A percentile compares a stretch with the other conserved stretches of the same genome.
Conservation (phyloP, 2,329 filamentous ascomycete genomes). For the Simplicillium aogashimaense region DNA sequence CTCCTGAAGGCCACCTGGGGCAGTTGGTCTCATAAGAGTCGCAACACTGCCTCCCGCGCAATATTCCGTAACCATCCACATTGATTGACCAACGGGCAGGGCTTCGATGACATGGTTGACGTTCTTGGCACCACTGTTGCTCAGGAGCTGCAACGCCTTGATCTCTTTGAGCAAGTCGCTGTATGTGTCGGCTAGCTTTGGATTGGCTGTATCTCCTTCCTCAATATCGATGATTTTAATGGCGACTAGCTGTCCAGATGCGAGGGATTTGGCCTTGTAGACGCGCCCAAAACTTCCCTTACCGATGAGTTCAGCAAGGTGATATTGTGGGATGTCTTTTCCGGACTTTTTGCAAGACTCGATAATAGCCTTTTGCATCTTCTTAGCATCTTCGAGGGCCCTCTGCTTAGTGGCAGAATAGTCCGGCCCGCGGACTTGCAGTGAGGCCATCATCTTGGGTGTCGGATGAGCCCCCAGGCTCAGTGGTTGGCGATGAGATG, state of each 20-base stretch:
- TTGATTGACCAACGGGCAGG: slow-evolving; percentile 64
- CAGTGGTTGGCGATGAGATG: too few species aligned
- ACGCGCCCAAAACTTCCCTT: slow-evolving; percentile 68
- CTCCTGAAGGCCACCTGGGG: slow-evolving; percentile 55
- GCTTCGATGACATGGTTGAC: slow-evolving; percentile 77
- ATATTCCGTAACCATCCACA: slow-evolving; percentile 86
- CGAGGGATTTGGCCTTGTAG: slow-evolving; percentile 49
- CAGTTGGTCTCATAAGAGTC: slow-evolving; percentile 59
- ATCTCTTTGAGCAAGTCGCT: slow-evolving; percentile 62
- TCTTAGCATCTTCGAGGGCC: slow-evolving; percentile 58
- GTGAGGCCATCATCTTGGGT: slow-evolving; percentile 24
- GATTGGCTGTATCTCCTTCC: slow-evolving; percentile 59
- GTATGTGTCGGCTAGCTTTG: slow-evolving; percentile 56
- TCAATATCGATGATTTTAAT: slow-evolving; percentile 82
- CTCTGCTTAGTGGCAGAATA: slow-evolving; percentile 42
- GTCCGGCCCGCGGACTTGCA: slow-evolving; percentile 31
- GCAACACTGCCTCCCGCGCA: slow-evolving; percentile 77
- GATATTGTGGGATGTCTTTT: slow-evolving; percentile 53
- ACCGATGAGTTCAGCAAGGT: slow-evolving; percentile 63
- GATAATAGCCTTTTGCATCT: slow-evolving; percentile 56
- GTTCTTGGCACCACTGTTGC: slow-evolving; percentile 65
- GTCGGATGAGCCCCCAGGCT: neutral
- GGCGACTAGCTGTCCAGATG: slow-evolving; percentile 49
- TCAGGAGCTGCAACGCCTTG: slow-evolving; percentile 59
- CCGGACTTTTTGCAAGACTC: slow-evolving; percentile 51